Evolutionary conservation across 1,284 basidiomycete genomes (phyloP).

Genomic region (Ganoderma resinaceum): DNA sequence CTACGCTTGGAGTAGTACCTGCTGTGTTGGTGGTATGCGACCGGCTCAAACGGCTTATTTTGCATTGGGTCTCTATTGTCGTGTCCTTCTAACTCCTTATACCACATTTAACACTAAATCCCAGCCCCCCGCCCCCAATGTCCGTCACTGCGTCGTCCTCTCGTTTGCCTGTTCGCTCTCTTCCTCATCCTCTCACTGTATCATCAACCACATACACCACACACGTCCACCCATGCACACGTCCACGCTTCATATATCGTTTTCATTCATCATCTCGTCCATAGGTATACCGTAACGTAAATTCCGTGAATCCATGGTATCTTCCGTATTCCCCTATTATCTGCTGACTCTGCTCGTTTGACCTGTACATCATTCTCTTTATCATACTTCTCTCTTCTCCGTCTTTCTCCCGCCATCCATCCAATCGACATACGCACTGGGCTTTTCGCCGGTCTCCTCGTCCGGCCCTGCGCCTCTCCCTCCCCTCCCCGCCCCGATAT

Average conservation of each 20-base stretch:
- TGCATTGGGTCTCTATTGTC: slow-evolving; percentile 10
- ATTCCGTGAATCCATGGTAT: slow-evolving; percentile 14
- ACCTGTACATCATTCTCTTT: slow-evolving; percentile 24
- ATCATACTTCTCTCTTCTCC: slow-evolving; percentile 11
- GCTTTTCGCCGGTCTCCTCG: not conserved
- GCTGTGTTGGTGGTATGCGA: not conserved
- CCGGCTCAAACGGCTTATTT: slow-evolving; percentile 17
- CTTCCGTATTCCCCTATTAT: slow-evolving; percentile 14
- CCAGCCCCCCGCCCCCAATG: not conserved
- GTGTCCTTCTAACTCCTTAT: not conserved
- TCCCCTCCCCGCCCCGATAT: slow-evolving; percentile 10
- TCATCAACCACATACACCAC: slow-evolving; percentile 21
- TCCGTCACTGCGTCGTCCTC: slow-evolving; percentile 25
- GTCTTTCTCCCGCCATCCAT: slow-evolving; percentile 2
- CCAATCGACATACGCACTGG: not conserved
- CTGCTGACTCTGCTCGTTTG: slow-evolving; percentile 23
- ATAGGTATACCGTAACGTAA: slow-evolving; percentile 31
- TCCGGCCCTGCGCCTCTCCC: not conserved
- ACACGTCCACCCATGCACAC: slow-evolving; percentile 24
- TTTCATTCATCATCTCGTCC: slow-evolving; percentile 10
- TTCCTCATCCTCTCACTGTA: slow-evolving; percentile 22
- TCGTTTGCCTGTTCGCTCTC: slow-evolving; percentile 23
- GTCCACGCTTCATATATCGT: slow-evolving; percentile 27
- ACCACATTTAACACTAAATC: slow-evolving; percentile 3
- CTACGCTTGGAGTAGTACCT: not conserved